Conservation (phyloP, 2,329 filamentous ascomycete genomes). For the Penicillium aurantiogriseum region DNA sequence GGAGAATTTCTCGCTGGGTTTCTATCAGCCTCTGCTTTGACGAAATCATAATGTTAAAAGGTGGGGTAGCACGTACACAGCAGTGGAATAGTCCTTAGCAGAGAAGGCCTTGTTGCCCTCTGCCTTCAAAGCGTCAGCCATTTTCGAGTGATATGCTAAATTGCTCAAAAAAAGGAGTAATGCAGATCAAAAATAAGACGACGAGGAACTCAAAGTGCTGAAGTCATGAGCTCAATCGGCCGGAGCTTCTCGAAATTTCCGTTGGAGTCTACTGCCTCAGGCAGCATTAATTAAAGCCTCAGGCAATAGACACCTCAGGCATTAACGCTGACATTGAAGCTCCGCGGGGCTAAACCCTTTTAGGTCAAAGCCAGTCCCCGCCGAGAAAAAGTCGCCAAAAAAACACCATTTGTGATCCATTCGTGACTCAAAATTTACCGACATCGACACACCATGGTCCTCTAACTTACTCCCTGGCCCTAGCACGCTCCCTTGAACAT, state of each 20-base stretch:
- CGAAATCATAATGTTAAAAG: conserved; percentile 7
- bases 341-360: conserved; percentile 21
- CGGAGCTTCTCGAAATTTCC: conserved; percentile 49
- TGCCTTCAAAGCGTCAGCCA: conserved; percentile 85
- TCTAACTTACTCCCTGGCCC: conserved; percentile 15
- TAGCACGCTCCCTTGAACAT: conserved; percentile 32
- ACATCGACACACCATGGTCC: conserved; percentile 16
- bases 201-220: conserved; percentile 2
- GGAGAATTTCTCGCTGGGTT: conserved; percentile 80
- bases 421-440: conserved; percentile 15
- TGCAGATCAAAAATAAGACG: conserved; percentile 11
- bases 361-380: conserved; percentile 17
- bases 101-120: conserved; percentile 98
- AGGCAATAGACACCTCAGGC: conserved; percentile 7
- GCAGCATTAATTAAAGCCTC: conserved; percentile 11
- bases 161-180: not conserved
- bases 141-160: conserved; percentile 34
- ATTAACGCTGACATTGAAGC: conserved; percentile 5
- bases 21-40: conserved; percentile 11
- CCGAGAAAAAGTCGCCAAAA: conserved; percentile 33
- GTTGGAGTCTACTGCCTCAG: conserved; percentile 26
- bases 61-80: conserved; percentile 67
- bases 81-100: conserved; percentile 93
- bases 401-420: conserved; percentile 23
- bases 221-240: conserved; percentile 24